These are phyloP conservation scores for Podospora pseudoanserina DNA, from an alignment of 495 filamentous ascomycete species.

Conservation along the genomic window DNA sequence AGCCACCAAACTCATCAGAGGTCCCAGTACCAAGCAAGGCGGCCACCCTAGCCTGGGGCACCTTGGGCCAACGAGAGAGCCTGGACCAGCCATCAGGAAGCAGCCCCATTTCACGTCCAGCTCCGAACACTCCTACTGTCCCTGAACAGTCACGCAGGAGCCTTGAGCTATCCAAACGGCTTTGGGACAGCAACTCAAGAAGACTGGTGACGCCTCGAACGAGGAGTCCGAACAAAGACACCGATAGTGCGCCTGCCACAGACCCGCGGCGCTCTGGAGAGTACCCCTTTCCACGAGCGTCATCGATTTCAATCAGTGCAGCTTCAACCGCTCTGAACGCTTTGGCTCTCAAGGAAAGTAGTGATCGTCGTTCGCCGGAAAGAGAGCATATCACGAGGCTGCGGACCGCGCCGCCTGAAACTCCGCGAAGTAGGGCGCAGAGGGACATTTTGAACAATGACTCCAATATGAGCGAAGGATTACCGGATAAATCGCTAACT, in stretches of 20 bases:
- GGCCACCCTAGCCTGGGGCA: slow-evolving; percentile 81
- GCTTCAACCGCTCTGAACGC: slow-evolving; percentile 46
- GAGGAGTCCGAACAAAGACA: slow-evolving; percentile 22
- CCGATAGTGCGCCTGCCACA: slow-evolving; percentile 22
- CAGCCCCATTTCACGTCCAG: slow-evolving; percentile 14
- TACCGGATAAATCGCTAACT: not conserved
- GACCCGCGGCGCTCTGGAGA: slow-evolving; percentile 26
- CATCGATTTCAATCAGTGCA: slow-evolving; percentile 43
- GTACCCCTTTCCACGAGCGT: slow-evolving; percentile 23
- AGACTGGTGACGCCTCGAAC: slow-evolving; percentile 34
- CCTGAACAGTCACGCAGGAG: slow-evolving; percentile 28
- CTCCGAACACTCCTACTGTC: slow-evolving; percentile 23
- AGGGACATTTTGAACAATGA: slow-evolving; percentile 18
- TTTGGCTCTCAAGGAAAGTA: slow-evolving; percentile 28
- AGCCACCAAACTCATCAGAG: slow-evolving; percentile 30
- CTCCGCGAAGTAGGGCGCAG: slow-evolving; percentile 14
- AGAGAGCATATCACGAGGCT: slow-evolving; percentile 15
- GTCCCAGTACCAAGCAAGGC: slow-evolving; percentile 71
- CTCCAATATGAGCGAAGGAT: slow-evolving; percentile 1
- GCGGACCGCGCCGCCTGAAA: slow-evolving; percentile 17
- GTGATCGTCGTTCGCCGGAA: slow-evolving; percentile 10
- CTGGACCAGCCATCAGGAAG: slow-evolving; percentile 6
- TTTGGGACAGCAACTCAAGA: slow-evolving; percentile 47
- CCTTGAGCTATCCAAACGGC: slow-evolving; percentile 24
- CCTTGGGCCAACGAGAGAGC: slow-evolving; percentile 30